Evolutionary conservation across 768 basidiomycete species (phyloP), one percentile per base, ranked within the genome.

Genomic region (Rhodotorula graminis): DNA sequence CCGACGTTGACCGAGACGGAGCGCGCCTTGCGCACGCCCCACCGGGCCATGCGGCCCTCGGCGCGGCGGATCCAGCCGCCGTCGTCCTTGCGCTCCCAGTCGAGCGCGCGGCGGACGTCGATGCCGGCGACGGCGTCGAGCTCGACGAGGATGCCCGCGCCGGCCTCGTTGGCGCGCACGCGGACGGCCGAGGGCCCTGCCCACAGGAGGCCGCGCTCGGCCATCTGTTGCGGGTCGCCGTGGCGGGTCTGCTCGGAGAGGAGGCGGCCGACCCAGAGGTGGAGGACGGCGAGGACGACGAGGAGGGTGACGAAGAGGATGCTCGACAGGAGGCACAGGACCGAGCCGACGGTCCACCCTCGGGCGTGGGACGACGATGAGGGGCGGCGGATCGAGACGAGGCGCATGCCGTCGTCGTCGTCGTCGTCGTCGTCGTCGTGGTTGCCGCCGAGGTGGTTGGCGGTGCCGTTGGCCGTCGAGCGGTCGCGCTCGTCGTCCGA

Each of bases 181-280:
- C 69, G 58, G 27, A 74, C 73, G 29, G 56, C 63, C 31, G 69
- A 74, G 3, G 73, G 73, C 18, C 73, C 73, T 0, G 37, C 53
- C 25, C 60, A 61, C 42, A 68, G 21, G 21, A 71, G 27, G 23
- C 74, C 70, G 5, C 70, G 53, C 44, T 65, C 23, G 10, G 67
- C 70, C 70, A 69, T 69, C 27, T 66, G 64, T n/a, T 75, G 64
- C 27, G 49, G 5, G 11, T 56, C 46, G n/a, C 67, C 70, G 31
- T 70, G 53, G 42, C 49, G 61, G 42, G 59, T 61, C 19, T 75
- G 70, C 42, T 75, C 74, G 33, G 62, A 60, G 9, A 75, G 37
- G 57, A 75, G 64, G 61, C 69, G 74, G 37, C 74, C 74, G 61
- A 75, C 27, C 74, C 74, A 75, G 19, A 75, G 56, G 55, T 75